Evolutionary conservation across 139 green algal species (phyloP).

Genomic region (Deuterostichococcus epilithicus): DNA sequence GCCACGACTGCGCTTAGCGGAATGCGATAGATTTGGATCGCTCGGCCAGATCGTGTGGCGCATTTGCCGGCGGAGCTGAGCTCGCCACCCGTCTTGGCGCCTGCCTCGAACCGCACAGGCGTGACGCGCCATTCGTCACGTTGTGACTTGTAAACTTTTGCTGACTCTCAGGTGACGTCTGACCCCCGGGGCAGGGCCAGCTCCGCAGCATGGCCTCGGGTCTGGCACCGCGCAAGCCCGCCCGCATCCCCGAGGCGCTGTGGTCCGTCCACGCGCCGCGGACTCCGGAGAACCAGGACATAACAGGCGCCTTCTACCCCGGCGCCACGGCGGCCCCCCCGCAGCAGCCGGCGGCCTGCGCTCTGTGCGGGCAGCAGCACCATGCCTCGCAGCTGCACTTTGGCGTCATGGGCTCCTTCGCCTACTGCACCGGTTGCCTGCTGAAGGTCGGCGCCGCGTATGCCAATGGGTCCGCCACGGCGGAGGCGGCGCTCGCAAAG

Average conservation of each 20-base stretch:
- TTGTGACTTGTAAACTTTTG: too few species aligned
- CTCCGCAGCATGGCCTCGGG: not conserved
- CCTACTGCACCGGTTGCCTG: not conserved
- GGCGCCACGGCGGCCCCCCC: too few species aligned
- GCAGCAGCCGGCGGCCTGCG: not conserved
- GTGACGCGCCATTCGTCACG: too few species aligned
- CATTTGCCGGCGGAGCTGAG: too few species aligned
- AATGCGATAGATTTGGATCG: too few species aligned
- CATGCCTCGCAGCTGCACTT: not conserved
- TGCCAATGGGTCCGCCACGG: not conserved
- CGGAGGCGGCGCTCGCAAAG: not conserved
- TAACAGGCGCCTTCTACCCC: not conserved
- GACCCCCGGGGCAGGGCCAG: not conserved
- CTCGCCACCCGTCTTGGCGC: too few species aligned
- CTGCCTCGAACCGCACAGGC: too few species aligned
- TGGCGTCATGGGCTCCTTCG: not conserved
- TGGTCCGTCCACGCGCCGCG: not conserved
- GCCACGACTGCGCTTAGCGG: too few species aligned
- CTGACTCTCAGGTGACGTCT: conserved; percentile 31
- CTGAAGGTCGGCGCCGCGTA: not conserved
- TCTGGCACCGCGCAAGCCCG: not conserved
- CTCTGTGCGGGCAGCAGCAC: not conserved
- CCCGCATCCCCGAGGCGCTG: not conserved
- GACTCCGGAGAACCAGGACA: not conserved
- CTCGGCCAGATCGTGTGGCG: too few species aligned